Percentiles rank a stretch among this genome's conserved stretches.
Conservation (phyloP, 371 early-diverging fungal species). For the Mortierella sp. region DNA sequence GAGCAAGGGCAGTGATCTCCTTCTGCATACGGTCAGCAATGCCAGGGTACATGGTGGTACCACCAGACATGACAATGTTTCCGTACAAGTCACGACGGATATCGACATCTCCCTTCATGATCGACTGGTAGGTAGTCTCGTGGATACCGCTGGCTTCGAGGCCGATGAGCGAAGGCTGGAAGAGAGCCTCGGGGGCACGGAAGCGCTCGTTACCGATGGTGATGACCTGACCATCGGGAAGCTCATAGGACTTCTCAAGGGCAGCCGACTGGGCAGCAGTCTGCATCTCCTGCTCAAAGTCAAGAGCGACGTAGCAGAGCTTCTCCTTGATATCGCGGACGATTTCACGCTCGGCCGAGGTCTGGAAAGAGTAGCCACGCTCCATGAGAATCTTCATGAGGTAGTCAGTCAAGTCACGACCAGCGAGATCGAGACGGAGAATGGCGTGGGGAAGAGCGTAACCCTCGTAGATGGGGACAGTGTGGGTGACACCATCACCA, state of each 20-base stretch:
- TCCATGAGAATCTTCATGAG: constrained; percentile 88
- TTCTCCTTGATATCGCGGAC: constrained; percentile 96
- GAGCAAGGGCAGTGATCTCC: constrained; percentile 84
- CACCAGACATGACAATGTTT: constrained; percentile 93
- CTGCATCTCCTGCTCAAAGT: constrained; percentile 91
- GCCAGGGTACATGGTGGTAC: constrained; percentile 84
- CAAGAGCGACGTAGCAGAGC: constrained; percentile 91
- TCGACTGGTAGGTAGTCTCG: constrained; percentile 87
- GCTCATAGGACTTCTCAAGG: constrained; percentile 72
- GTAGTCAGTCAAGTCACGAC: constrained; percentile 92
- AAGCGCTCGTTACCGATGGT: constrained; percentile 82
- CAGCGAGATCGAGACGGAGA: constrained; percentile 91
- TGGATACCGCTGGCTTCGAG: constrained; percentile 90
- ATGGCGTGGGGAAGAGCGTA: constrained; percentile 95
- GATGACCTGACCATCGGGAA: constrained; percentile 91
- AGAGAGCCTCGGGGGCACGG: constrained; percentile 83
- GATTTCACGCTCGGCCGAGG: constrained; percentile 94
- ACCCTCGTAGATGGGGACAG: constrained; percentile 97
- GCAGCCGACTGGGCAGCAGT: constrained; percentile 64
- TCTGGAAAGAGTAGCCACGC: constrained; percentile 87
- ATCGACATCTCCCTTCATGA: constrained; percentile 90
- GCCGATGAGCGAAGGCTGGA: constrained; percentile 87
- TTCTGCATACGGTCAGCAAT: constrained; percentile 90
- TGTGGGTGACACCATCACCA: constrained; percentile 95
- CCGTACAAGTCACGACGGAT: constrained; percentile 84